Base-by-base conservation (phyloP, 805 yeast genomes). In the Saccharomycopsis capsularis region DNA sequence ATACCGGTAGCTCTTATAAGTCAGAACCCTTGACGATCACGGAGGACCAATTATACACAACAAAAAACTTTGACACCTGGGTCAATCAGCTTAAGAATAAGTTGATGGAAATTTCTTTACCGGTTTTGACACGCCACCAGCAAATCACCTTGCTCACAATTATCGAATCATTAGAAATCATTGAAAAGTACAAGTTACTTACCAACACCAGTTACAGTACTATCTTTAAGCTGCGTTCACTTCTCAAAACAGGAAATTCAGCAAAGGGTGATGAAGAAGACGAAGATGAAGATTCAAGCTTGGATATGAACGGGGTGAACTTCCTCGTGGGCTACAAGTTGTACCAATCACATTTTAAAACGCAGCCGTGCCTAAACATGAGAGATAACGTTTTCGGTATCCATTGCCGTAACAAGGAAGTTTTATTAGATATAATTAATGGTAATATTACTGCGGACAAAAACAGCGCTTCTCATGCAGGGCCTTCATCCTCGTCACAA, bases 301-400 rank as follows among this genome's bases (percentile, higher is more conserved):
- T 81, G 23, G 91, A 83, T 60, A 64, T 66, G 36, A 82, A 83
- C 62, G 96, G 95, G 0, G 59, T 81, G 5, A 68, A 88, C 47
- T 91, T 82, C 58, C 71, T 80, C 51, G 68, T 85, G 16, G 91
- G 95, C 3, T 76, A 79, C 57, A 82, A 79, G 55, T 66, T 90
- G 40, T 85, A 76, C 57, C 79, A 78, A 55, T 63, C 76, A 3
- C 82, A 78, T 56, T 63, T 62, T 32, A 70, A 69, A 6, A 67
- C 65, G 0, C 88, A 81, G 59, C 60, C 66, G 19, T 63, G 71
- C 4, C 67, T 90, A 53, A 73, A 81, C 1, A 82, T 84, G 79
- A 72, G 98, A 59, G 97, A 91, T 64, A 74, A 84, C 46, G 74
- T 76, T 44, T 91, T 95, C 90, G 98, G 96, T 0, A 66, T 85